Evolutionary conservation across 1,139 yeast genomes (phyloP), one percentile per base, ranked within the genome.

Genomic region (Blastobotrys buckinghamii): DNA sequence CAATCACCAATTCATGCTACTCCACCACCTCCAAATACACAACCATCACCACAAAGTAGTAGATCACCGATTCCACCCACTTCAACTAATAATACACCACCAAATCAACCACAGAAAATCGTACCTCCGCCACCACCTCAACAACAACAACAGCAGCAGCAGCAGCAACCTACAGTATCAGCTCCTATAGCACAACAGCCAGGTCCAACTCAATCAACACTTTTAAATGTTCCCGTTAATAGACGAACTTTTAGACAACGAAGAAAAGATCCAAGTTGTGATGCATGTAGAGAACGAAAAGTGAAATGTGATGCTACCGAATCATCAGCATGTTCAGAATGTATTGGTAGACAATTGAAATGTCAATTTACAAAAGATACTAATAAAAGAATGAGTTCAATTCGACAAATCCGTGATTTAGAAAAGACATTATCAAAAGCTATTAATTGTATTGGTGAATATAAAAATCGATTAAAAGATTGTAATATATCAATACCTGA

Each of bases 301-400:
- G 66, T 63, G 43, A 63, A 63, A 48, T 63, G 66, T 53, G 65
- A 63, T 45, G 65, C 66, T 6, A 58, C 64, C 3, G 66, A 61
- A 38, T 48, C 59, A 10, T 40, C 59, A 2, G 57, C 66, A 9
- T 63, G 66, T 50, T 57, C 66, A 3, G 66, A 61, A 44, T 63
- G 66, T 49, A 50, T 56, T 7, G 50, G 62, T 8, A 57, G 66
- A 15, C 59, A 57, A 39, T 58, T 61, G 40, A 60, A 59, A 44
- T 63, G 66, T 53, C 63, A 57, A 49, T 63, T 63, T 53, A 61
- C 65, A 35, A 60, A 59, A 40, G 61, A 58, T n/a, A 54, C 59
- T 1, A 58, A 57, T 45, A 51, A 59, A n/a, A 48, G 61, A 2
- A 56, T 57, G 60, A 55, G 59, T 44, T 55, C 60, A 8, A 53